A percentile compares a stretch with the other conserved stretches of the same genome.
phyloP scores from a whole-genome alignment of 805 yeast species.

The Cyberlindnera japonica region DNA sequence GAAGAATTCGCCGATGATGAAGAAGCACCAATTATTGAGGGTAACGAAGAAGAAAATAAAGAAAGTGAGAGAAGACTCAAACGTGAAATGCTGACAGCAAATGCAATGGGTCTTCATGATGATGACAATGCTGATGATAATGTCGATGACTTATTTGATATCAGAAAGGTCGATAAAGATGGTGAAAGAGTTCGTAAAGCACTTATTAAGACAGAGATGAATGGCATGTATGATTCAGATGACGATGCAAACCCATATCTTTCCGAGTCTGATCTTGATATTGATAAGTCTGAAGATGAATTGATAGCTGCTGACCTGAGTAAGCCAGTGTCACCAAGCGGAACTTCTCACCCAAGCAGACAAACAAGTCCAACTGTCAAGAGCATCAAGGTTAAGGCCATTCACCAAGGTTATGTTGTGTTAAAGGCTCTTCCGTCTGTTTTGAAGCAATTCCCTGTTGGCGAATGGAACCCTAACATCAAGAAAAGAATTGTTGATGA shows the following conservation, averaged over 20 bases:
- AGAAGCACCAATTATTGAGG: slow-evolving; percentile 97
- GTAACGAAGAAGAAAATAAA: slow-evolving; percentile 90
- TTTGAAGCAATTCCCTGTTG: slow-evolving; percentile 64
- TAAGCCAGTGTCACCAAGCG: slow-evolving; percentile 24
- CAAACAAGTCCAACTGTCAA: slow-evolving; percentile 23
- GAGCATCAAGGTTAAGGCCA: slow-evolving; percentile 40
- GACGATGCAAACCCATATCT: slow-evolving; percentile 84
- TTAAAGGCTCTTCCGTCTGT: slow-evolving; percentile 62
- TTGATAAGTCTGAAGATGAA: slow-evolving; percentile 38
- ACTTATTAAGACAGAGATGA: slow-evolving; percentile 78
- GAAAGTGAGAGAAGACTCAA: slow-evolving; percentile 82
- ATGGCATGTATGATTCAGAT: slow-evolving; percentile 73
- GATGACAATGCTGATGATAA: slow-evolving; percentile 59
- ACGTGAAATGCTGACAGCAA: slow-evolving; percentile 79
- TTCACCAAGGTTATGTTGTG: slow-evolving; percentile 51
- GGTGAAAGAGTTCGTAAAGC: slow-evolving; percentile 85
- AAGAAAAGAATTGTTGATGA: slow-evolving; percentile 34
- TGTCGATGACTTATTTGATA: slow-evolving; percentile 64
- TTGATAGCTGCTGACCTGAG: slow-evolving; percentile 38
- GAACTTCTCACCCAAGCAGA: slow-evolving; percentile 11
- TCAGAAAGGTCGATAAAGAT: slow-evolving; percentile 81
- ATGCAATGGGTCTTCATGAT: slow-evolving; percentile 61
- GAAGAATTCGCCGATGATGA: slow-evolving; percentile 99
- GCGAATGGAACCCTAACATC: slow-evolving; percentile 77
- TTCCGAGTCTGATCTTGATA: slow-evolving; percentile 62